Evolutionary conservation across 257 asterid genomes (phyloP).

Genomic region (Przewalskia tangutica): DNA sequence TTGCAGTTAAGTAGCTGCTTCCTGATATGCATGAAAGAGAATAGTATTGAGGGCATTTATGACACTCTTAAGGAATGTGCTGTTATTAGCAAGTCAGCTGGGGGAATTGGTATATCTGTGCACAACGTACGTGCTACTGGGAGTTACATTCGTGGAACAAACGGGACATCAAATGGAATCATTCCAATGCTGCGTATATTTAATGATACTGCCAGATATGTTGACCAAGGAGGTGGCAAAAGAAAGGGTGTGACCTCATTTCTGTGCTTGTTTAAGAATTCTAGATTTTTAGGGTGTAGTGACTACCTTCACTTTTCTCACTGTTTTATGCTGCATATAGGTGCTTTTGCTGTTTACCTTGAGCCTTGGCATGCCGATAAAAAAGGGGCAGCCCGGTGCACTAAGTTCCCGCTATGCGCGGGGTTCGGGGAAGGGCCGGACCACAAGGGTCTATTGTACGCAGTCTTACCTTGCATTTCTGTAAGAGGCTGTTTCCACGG

Average conservation of each 20-base stretch:
- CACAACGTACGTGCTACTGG: slow-evolving; percentile 96
- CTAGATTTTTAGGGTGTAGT: background rate
- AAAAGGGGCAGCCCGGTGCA: too few relatives aligned
- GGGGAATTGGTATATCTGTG: slow-evolving; percentile 87
- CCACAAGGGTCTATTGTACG: too few relatives aligned
- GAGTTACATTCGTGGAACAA: slow-evolving; percentile 95
- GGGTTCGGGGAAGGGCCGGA: too few relatives aligned
- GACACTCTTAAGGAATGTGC: slow-evolving; percentile 97
- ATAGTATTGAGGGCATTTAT: slow-evolving; percentile 93
- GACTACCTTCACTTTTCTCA: background rate
- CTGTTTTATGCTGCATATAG: slow-evolving; percentile 21
- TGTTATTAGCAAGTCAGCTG: slow-evolving; percentile 96
- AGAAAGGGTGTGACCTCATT: slow-evolving; percentile 55
- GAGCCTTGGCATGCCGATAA: slow-evolving; percentile 99
- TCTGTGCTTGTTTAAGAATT: background rate
- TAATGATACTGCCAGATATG: slow-evolving; percentile 93
- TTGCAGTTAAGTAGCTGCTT: slow-evolving; percentile 94
- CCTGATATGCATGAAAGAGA: slow-evolving; percentile 92
- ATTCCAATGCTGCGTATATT: slow-evolving; percentile 94
- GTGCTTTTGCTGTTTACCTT: slow-evolving; percentile 96
- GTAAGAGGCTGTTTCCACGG: too few relatives aligned
- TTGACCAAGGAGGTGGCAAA: slow-evolving; percentile 98
- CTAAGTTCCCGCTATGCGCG: too few relatives aligned
- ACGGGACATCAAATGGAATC: slow-evolving; percentile 92
- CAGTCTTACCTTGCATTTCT: too few relatives aligned